Conservation (phyloP, 495 filamentous ascomycete genomes). For the Choiromyces venosus region DNA sequence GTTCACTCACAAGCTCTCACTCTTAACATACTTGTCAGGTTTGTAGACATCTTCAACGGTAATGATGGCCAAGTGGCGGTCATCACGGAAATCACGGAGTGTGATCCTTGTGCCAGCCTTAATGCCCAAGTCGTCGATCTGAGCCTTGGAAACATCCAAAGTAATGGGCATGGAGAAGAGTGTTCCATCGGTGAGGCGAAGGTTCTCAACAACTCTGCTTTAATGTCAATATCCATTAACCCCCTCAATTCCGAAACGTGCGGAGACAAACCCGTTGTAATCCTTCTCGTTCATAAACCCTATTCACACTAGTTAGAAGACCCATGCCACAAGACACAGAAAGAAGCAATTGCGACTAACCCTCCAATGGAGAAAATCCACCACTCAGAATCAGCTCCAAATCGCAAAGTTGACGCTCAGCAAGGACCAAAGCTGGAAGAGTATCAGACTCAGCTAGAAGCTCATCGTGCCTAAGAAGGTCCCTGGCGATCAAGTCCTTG, state of each 20-base stretch:
- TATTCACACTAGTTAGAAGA: slow-evolving; percentile 16
- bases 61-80: slow-evolving; percentile 89
- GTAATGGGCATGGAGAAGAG: slow-evolving; percentile 97
- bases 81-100: slow-evolving; percentile 92
- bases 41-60: slow-evolving; percentile 94
- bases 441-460: slow-evolving; percentile 78
- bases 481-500: slow-evolving; percentile 92
- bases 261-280: slow-evolving; percentile 70
- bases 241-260: not conserved
- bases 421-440: slow-evolving; percentile 75
- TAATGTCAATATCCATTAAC: slow-evolving; percentile 4
- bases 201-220: slow-evolving; percentile 74
- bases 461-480: slow-evolving; percentile 68
- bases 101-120: slow-evolving; percentile 75
- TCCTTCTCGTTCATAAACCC: slow-evolving; percentile 91
- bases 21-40: slow-evolving; percentile 76
- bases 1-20: slow-evolving; percentile 34
- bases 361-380: slow-evolving; percentile 95
- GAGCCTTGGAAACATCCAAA: slow-evolving; percentile 70
- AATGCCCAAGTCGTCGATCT: slow-evolving; percentile 65
- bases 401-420: slow-evolving; percentile 94
- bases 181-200: slow-evolving; percentile 78
- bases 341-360: slow-evolving; percentile 50
- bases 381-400: slow-evolving; percentile 93
- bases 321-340: slow-evolving; percentile 14